phyloP scores from a whole-genome alignment of 495 filamentous ascomycete genomes.

The Hypoxylon perforatum region DNA sequence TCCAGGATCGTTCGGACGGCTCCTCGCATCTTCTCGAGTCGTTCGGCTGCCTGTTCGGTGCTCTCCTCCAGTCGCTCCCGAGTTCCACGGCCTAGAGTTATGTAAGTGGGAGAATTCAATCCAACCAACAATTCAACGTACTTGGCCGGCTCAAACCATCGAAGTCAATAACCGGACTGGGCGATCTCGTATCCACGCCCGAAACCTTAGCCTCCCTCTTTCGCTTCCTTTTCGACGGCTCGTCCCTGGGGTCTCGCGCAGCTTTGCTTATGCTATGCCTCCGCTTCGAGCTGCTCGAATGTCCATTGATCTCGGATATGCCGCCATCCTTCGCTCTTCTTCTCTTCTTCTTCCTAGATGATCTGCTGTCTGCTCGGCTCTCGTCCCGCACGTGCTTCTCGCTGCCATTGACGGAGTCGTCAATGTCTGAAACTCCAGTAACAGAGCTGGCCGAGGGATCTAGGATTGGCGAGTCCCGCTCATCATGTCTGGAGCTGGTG shows the following conservation, averaged over 20 bases:
- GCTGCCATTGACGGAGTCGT: constrained; percentile 39
- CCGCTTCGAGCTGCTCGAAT: constrained; percentile 47
- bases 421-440: constrained; percentile 35
- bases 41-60: constrained; percentile 73
- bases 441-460: constrained; percentile 27
- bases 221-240: constrained; percentile 61
- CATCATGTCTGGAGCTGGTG: constrained; percentile 18
- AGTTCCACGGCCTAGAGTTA: constrained; percentile 75
- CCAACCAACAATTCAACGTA: constrained; percentile 43
- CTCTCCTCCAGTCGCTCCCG: constrained; percentile 82
- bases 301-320: constrained; percentile 43
- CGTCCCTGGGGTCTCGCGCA: constrained; percentile 79
- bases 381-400: constrained; percentile 23
- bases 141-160: constrained; percentile 79
- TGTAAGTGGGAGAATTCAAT: constrained; percentile 19
- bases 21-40: constrained; percentile 81
- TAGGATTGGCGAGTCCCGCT: constrained; percentile 2
- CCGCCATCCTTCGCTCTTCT: constrained; percentile 41
- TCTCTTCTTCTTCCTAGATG: constrained; percentile 41
- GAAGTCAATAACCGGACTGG: constrained; percentile 77
- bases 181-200: constrained; percentile 51
- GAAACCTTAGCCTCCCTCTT: constrained; percentile 47
- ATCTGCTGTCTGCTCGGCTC: constrained; percentile 26
- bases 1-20: constrained; percentile 92
- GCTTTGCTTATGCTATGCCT: constrained; percentile 70